Conservation (phyloP, 108 stramenopile species). For the Fistulifera solaris region DNA sequence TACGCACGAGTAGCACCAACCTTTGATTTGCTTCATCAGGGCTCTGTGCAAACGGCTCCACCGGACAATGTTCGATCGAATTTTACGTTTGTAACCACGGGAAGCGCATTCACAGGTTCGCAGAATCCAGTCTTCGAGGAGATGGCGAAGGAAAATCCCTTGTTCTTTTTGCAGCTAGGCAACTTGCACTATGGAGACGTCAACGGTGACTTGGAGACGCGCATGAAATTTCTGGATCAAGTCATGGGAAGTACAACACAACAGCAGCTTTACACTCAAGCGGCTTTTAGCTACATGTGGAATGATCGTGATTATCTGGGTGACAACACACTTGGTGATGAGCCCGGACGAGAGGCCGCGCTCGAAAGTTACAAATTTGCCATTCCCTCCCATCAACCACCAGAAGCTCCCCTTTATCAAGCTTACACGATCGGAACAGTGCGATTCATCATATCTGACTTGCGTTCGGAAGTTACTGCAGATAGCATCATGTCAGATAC, state of each 20-base stretch:
- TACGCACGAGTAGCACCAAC: slow-evolving; percentile 25
- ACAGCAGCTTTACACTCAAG: slow-evolving; percentile 25
- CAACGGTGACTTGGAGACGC: slow-evolving; percentile 20
- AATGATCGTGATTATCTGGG: slow-evolving; percentile 59
- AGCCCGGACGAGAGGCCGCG: slow-evolving; percentile 18
- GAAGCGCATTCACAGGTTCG: slow-evolving; percentile 38
- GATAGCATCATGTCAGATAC: slow-evolving; percentile 22
- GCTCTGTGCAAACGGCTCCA: slow-evolving; percentile 16
- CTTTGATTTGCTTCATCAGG: slow-evolving; percentile 20
- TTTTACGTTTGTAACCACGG: slow-evolving; percentile 38
- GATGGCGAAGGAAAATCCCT: slow-evolving; percentile 20
- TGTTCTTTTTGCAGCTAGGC: slow-evolving; percentile 38
- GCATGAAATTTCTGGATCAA: slow-evolving; percentile 32
- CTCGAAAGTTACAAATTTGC: slow-evolving; percentile 24
- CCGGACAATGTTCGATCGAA: slow-evolving; percentile 27
- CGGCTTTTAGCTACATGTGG: slow-evolving; percentile 40
- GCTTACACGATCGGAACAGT: slow-evolving; percentile 55
- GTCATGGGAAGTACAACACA: slow-evolving; percentile 39
- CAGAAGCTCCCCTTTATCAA: slow-evolving; percentile 19
- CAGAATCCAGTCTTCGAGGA: slow-evolving; percentile 17
- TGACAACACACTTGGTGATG: not conserved
- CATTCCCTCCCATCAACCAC: slow-evolving; percentile 26
- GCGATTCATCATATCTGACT: slow-evolving; percentile 44
- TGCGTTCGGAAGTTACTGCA: slow-evolving; percentile 29
- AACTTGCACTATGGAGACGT: slow-evolving; percentile 51